Conservation (phyloP, 2,329 filamentous ascomycete genomes). For the Aureobasidium pullulans region DNA sequence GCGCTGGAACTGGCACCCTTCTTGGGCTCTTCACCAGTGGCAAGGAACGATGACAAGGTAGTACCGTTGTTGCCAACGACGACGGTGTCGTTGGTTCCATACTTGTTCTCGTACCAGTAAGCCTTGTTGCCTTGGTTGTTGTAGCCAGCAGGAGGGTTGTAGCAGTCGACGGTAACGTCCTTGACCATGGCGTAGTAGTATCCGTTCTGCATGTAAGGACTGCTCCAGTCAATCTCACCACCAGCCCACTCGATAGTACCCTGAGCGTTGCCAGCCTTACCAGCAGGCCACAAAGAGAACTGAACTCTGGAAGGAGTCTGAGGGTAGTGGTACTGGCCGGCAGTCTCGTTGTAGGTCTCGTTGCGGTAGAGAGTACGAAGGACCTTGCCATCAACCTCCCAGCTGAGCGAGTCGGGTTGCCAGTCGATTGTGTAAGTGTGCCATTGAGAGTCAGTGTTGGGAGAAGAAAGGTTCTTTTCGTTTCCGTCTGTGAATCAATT, state of each 20-base stretch:
- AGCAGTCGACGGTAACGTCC: constrained; percentile 77
- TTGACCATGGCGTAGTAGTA: constrained; percentile 83
- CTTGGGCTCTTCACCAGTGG: constrained; percentile 67
- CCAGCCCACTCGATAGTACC: constrained; percentile 91
- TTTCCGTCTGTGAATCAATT: constrained; percentile 56
- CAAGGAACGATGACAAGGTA: constrained; percentile 68
- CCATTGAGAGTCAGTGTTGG: constrained; percentile 66
- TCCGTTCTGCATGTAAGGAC: constrained; percentile 71
- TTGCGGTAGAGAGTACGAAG: constrained; percentile 66
- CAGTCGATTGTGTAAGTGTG: constrained; percentile 93
- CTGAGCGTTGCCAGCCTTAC: constrained; percentile 65
- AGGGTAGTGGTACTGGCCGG: constrained; percentile 77
- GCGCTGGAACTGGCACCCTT: constrained; percentile 31
- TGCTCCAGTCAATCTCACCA: constrained; percentile 78
- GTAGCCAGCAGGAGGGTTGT: constrained; percentile 66
- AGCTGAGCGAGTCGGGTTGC: constrained; percentile 78
- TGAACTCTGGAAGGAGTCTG: constrained; percentile 88
- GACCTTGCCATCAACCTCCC: constrained; percentile 75
- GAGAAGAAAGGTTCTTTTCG: constrained; percentile 59
- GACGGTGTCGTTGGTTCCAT: constrained; percentile 69
- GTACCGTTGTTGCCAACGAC: constrained; percentile 67
- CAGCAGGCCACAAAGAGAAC: constrained; percentile 93
- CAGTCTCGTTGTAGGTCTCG: constrained; percentile 79
- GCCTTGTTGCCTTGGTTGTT: constrained; percentile 49
- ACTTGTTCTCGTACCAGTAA: constrained; percentile 64